A percentile compares a stretch with the other conserved stretches of the same genome.
Conservation (phyloP, 805 yeast species). For the Zygosaccharomyces bisporus region DNA sequence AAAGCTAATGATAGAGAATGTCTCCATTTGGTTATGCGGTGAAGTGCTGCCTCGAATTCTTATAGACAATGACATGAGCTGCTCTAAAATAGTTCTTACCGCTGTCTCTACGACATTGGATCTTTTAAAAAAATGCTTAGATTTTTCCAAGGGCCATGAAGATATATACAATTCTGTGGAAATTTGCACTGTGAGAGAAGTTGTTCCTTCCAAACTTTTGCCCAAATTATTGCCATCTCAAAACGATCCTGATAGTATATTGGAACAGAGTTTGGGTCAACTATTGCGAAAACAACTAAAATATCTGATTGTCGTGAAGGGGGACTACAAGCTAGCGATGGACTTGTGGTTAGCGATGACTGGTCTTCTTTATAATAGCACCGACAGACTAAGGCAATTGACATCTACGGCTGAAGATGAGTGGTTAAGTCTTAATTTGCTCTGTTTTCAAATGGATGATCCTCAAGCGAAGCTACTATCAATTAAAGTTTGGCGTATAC, state of each 20-base stretch:
- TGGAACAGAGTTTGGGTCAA: slow-evolving; percentile 17
- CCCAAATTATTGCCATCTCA: slow-evolving; percentile 3
- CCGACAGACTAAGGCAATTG: slow-evolving; percentile 10
- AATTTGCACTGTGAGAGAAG: slow-evolving; percentile 7
- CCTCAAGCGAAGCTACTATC: slow-evolving; percentile 18
- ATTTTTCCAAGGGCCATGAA: slow-evolving; percentile 10
- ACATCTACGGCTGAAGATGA: slow-evolving; percentile 6
- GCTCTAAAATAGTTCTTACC: slow-evolving; percentile 20
- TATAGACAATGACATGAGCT: slow-evolving; percentile 18
- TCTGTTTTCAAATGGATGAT: slow-evolving; percentile 17
- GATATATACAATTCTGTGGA: slow-evolving; percentile 17
- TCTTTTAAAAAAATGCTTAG: slow-evolving; percentile 24
- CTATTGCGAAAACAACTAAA: slow-evolving; percentile 20
- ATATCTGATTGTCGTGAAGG: slow-evolving; percentile 15
- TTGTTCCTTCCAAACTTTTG: slow-evolving; percentile 15
- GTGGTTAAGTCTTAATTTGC: slow-evolving; percentile 25
- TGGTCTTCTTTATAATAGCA: slow-evolving; percentile 26
- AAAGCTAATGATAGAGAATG: slow-evolving; percentile 20
- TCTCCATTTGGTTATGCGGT: slow-evolving; percentile 26
- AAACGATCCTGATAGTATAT: not conserved
- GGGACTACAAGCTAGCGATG: slow-evolving; percentile 27
- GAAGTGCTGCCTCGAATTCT: slow-evolving; percentile 28
- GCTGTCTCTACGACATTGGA: slow-evolving; percentile 25
- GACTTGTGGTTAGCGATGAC: slow-evolving; percentile 32
- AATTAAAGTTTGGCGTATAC: slow-evolving; percentile 30